These are phyloP conservation scores for Epichloe uncinata DNA, from an alignment of 2,329 filamentous ascomycete species.

Conservation along the genomic window DNA sequence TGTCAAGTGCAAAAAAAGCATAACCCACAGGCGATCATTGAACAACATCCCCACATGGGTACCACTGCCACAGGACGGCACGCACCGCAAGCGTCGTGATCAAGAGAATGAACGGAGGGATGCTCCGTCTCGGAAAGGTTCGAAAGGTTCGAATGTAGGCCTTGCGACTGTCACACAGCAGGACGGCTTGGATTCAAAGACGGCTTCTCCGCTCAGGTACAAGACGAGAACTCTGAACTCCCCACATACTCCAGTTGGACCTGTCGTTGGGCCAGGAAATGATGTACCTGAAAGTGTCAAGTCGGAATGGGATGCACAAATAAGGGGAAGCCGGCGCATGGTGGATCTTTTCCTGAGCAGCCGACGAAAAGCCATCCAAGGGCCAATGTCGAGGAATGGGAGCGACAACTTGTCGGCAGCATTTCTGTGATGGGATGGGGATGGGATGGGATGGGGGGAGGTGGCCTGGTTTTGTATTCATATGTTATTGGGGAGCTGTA, in stretches of 20 bases:
- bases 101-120: conserved; percentile 10
- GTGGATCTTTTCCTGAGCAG: conserved; percentile 41
- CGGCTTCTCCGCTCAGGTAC: conserved; percentile 9
- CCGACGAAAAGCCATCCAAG: conserved; percentile 28
- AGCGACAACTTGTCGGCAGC: conserved; percentile 16
- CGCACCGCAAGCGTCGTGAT: conserved; percentile 10
- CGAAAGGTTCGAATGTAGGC: conserved; percentile 18
- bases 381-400: conserved; percentile 14
- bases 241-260: conserved; percentile 1
- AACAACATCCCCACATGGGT: conserved; percentile 11
- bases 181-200: conserved; percentile 10
- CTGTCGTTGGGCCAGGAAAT: background rate
- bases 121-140: conserved; percentile 13
- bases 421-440: conserved; percentile 16
- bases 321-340: conserved; percentile 35
- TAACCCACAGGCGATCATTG: conserved; percentile 14
- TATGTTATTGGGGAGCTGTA: background rate
- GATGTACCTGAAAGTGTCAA: background rate
- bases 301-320: conserved; percentile 18
- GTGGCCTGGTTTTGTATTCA: background rate
- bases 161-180: conserved; percentile 10
- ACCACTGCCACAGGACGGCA: conserved; percentile 9
- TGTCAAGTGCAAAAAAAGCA: background rate
- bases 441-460: background rate
- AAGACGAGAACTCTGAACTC: background rate